These are phyloP conservation scores for Iberis pinnata DNA, from an alignment of 345 rosid genomes.

Conservation along the genomic window DNA sequence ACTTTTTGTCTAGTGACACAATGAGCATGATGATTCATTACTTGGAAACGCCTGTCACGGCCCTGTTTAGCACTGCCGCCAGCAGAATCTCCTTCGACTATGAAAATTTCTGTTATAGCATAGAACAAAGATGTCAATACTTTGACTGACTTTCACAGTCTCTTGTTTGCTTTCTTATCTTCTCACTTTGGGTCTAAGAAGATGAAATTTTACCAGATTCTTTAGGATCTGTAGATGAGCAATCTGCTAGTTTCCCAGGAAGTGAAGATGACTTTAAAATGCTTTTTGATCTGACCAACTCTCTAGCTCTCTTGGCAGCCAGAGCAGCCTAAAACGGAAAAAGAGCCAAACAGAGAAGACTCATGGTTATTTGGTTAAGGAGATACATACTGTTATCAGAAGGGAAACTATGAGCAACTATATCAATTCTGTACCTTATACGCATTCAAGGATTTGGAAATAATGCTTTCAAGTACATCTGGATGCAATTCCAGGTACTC, in stretches of 20 bases:
- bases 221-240: too few relatives aligned
- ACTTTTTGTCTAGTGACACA: too few relatives aligned
- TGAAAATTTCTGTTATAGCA: conserved; percentile 95
- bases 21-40: conserved; percentile 11
- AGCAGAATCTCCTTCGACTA: conserved; percentile 98
- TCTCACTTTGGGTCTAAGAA: too few relatives aligned
- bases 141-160: too few relatives aligned
- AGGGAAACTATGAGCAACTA: background rate
- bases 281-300: conserved; percentile 67
- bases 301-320: conserved; percentile 83
- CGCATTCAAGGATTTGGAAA: conserved; percentile 73
- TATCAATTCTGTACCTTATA: conserved; percentile 51
- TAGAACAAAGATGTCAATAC: too few relatives aligned
- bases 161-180: too few relatives aligned
- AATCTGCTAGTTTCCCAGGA: conserved; percentile 81
- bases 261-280: conserved; percentile 61
- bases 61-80: conserved; percentile 99
- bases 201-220: too few relatives aligned
- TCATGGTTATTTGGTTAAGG: too few relatives aligned
- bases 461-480: conserved; percentile 71
- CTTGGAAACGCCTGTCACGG: conserved; percentile 97
- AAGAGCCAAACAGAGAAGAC: background rate
- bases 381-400: too few relatives aligned
- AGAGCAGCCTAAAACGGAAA: conserved; percentile 64
- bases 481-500: conserved; percentile 94